These are phyloP conservation scores for Schwanniomyces occidentalis DNA, from an alignment of 805 yeast genomes.

Conservation along the genomic window DNA sequence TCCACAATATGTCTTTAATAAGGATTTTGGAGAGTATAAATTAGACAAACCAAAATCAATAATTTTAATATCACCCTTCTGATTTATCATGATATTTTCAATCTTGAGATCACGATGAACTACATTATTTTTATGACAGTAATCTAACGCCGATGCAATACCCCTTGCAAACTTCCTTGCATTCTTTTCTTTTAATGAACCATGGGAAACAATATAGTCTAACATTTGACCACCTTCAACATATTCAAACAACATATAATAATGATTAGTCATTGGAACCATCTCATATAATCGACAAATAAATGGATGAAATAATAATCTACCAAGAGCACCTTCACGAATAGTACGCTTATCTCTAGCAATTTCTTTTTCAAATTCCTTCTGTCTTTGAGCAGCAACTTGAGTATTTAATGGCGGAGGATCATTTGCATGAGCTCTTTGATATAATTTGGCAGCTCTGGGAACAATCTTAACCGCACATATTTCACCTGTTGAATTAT, in stretches of 20 bases:
- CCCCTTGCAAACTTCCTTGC: constrained; percentile 95
- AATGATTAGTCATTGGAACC: constrained; percentile 95
- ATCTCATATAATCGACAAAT: constrained; percentile 91
- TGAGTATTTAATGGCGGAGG: constrained; percentile 62
- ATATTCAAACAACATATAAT: constrained; percentile 94
- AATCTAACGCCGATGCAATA: constrained; percentile 89
- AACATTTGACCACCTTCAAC: constrained; percentile 97
- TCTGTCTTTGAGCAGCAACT: constrained; percentile 60
- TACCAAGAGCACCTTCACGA: constrained; percentile 93
- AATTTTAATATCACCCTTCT: constrained; percentile 90
- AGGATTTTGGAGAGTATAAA: constrained; percentile 66
- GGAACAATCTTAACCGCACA: constrained; percentile 95
- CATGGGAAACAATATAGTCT: constrained; percentile 96
- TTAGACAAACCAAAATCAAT: constrained; percentile 96
- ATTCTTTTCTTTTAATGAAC: constrained; percentile 87
- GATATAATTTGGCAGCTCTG: constrained; percentile 77
- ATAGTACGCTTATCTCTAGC: constrained; percentile 90
- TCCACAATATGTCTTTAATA: constrained; percentile 94
- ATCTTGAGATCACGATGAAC: constrained; percentile 97
- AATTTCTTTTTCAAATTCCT: constrained; percentile 77
- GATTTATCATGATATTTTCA: constrained; percentile 92
- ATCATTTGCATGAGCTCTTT: constrained; percentile 67
- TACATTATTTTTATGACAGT: constrained; percentile 89
- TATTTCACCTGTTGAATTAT: constrained; percentile 73
- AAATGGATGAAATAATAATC: constrained; percentile 85